Evolutionary conservation across 129 eudicot species (phyloP), one percentile per base, ranked within the genome.

Genomic region (Centella asiatica): DNA sequence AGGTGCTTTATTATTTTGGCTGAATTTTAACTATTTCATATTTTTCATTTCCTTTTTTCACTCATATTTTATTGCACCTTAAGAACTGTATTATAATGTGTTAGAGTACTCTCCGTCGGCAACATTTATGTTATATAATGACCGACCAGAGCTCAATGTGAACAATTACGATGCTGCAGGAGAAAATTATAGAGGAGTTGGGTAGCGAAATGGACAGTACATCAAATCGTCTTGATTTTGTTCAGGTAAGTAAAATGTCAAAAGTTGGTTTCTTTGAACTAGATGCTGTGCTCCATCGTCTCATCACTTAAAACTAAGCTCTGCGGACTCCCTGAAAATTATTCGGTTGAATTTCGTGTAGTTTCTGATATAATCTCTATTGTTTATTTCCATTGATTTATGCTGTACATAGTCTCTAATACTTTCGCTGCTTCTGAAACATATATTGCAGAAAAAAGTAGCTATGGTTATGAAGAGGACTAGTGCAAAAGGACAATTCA

Each of bases 121-220:
- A 2, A 18, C 2, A 28, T 4, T 1, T 29, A 8, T 57, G 4
- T 57, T 1, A 19, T 11, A 0, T 32, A 2, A 24, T 57, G 26
- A 33, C 29, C 20, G 0, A 57, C 3, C 13, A 31, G 54, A 47
- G 60, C 50, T 55, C 6, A 66, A 54, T n/a, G 36, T 49, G 47
- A 33, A 47, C 11, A 37, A 6, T 52, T 55, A 23, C 71, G 29
- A 8, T 57, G 46, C 60, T 69, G 54, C 85, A 90, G 97, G 97
- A 86, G 42, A 86, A 57, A 74, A 83, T 86, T 32, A 69, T 90
- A 7, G 89, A 79, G 70, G 97, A 90, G 19, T 70, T 90, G 76
- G 97, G 93, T 55, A 68, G 64, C 13, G 97, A 90, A 75, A 90
- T 90, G 93, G 97, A 90, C 31, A 90, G 89, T 67, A 90, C 95